Conservation (phyloP, 805 yeast species). For the Clavispora asparagi region DNA sequence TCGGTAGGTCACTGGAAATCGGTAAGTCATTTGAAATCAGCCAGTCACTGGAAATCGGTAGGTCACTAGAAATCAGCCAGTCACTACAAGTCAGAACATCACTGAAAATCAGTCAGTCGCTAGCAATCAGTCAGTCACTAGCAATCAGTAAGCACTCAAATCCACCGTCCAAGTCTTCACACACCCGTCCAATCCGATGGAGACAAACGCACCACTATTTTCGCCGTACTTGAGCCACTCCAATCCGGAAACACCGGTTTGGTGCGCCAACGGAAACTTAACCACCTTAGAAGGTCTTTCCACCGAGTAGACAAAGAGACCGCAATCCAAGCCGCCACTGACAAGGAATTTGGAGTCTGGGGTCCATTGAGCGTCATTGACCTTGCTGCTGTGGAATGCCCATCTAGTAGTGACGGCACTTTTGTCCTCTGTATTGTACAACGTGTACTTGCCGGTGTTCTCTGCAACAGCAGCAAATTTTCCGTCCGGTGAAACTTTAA, state of each 20-base stretch:
- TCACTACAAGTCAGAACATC: too few species aligned
- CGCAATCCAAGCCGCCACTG: constrained; percentile 81
- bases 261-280: constrained; percentile 76
- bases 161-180: constrained; percentile 67
- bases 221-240: constrained; percentile 53
- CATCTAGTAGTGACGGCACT: constrained; percentile 77
- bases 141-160: constrained; percentile 10
- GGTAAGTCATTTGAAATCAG: too few species aligned
- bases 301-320: constrained; percentile 74
- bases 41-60: too few species aligned
- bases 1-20: too few species aligned
- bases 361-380: constrained; percentile 76
- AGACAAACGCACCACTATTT: constrained; percentile 40
- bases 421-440: constrained; percentile 53
- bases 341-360: constrained; percentile 65
- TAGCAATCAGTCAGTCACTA: background rate
- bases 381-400: constrained; percentile 89
- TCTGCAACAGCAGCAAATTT: constrained; percentile 79
- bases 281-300: constrained; percentile 71
- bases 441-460: constrained; percentile 75
- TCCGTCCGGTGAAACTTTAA: constrained; percentile 68
- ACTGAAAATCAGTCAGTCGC: too few species aligned
- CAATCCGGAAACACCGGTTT: constrained; percentile 76
- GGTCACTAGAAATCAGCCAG: background rate
- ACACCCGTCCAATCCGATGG: constrained; percentile 78